Evolutionary conservation across 768 basidiomycete species (phyloP), one percentile per base, ranked within the genome.

Genomic region (Russula brevipes): DNA sequence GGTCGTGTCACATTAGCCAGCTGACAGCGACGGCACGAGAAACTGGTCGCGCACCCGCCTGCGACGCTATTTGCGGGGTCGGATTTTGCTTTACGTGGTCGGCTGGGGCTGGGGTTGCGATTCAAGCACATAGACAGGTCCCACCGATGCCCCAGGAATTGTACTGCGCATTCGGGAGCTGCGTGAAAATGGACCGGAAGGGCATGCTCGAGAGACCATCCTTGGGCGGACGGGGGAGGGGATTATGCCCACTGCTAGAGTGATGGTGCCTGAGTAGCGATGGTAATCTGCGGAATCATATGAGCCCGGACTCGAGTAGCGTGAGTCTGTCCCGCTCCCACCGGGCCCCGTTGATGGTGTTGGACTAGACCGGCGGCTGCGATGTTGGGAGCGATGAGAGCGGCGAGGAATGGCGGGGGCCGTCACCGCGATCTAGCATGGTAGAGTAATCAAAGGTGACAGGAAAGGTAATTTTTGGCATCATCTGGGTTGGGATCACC

Each of bases 191-290:
- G 0, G 75, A 72, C 56, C 80, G 79, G 70, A 87, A 87, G 0
- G 85, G 85, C 0, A 84, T 77, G 33, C 74, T 73, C 12, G 81
- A 78, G 71, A 85, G 87, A 7, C 89, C 59, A 69, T 89, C 83
- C 36, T 74, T 73, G 0, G 89, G 89, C 0, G 83, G 87, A 3
- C 70, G 62, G 0, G 89, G 89, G 9, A 90, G 81, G 5, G 87
- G 87, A 69, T 91, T 87, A 30, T 24, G 24, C 24, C 24, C 24
- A 24, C 24, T 24, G 24, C 30, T 46, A 24, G 65, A 60, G 58
- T 24, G 63, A 63, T 30, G 63, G 59, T 41, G 65, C 24, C 24
- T 24, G 24, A 24, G 24, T 24, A 1, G 36, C 38, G 56, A 36
- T 49, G 31, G 24, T 66, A 63, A 1, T 44, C 54, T 2, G 24